Conservation (phyloP, 2,329 filamentous ascomycete species). For the Hortaea werneckii region DNA sequence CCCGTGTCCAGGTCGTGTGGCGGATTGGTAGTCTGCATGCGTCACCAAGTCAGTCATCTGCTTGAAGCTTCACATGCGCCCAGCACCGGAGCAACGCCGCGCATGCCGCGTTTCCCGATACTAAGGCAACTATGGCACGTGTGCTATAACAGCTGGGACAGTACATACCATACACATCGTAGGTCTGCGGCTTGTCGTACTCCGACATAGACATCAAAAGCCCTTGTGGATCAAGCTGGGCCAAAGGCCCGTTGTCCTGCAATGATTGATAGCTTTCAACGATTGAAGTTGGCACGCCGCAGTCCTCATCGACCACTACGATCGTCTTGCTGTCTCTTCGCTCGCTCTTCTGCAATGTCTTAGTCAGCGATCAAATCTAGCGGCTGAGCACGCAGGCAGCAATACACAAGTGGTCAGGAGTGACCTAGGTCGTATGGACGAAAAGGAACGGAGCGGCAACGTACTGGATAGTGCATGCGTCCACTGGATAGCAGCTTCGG, state of each 20-base stretch:
- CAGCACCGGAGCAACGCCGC: conserved; percentile 1
- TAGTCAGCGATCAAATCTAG: conserved; percentile 9
- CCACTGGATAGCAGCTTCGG: conserved; percentile 20
- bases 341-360: conserved; percentile 5
- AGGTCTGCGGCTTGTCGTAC: conserved; percentile 65
- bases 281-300: conserved; percentile 22
- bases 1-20: conserved; percentile 51
- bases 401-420: conserved; percentile 1
- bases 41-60: conserved; percentile 37
- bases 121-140: conserved; percentile 10
- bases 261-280: conserved; percentile 24
- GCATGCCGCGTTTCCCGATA: conserved; percentile 1
- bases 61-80: conserved; percentile 24
- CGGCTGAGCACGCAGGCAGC: conserved; percentile 12
- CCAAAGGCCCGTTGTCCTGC: conserved; percentile 42
- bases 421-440: conserved; percentile 5
- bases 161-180: conserved; percentile 63
- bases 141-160: conserved; percentile 33
- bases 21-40: conserved; percentile 46
- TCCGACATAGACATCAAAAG: conserved; percentile 64
- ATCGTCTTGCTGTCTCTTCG: conserved; percentile 22
- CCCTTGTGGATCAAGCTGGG: conserved; percentile 34
- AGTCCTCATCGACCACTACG: conserved; percentile 27
- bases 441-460: conserved; percentile 9
- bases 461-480: conserved; percentile 27